These are phyloP conservation scores for Candida nemodendra DNA, from an alignment of 805 yeast species.

Conservation along the genomic window DNA sequence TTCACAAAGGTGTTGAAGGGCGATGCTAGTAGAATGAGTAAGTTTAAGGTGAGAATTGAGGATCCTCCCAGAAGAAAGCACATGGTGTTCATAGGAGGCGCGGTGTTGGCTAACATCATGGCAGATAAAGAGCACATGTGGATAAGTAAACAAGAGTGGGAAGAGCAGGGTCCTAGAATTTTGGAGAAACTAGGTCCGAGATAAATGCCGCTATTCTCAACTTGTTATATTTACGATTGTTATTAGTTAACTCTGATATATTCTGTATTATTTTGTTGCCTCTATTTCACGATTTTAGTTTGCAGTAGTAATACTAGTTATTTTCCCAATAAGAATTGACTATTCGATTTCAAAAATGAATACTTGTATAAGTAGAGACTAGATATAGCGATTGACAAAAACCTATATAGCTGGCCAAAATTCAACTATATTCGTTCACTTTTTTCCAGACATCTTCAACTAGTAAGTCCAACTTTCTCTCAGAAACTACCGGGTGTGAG, in stretches of 20 bases:
- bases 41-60: constrained; percentile 94
- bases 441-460: constrained; percentile 61
- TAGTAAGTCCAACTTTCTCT: constrained; percentile 42
- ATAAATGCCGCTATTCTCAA: constrained; percentile 31
- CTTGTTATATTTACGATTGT: constrained; percentile 1
- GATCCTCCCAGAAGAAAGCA: constrained; percentile 99
- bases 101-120: constrained; percentile 96
- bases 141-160: constrained; percentile 96
- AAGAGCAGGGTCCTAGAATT: constrained; percentile 88
- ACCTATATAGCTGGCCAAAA: too few relatives aligned
- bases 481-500: constrained; percentile 32
- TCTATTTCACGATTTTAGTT: neutral
- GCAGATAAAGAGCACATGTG: constrained; percentile 98
- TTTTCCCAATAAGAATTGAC: too few relatives aligned
- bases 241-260: too few relatives aligned
- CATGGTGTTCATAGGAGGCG: constrained; percentile 99
- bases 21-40: constrained; percentile 81
- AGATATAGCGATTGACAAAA: too few relatives aligned
- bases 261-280: too few relatives aligned
- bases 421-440: constrained; percentile 38
- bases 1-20: constrained; percentile 82
- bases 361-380: too few relatives aligned
- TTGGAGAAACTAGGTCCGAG: constrained; percentile 91
- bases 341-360: too few relatives aligned
- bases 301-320: too few relatives aligned